Percentiles rank a stretch among this genome's conserved stretches.
Conservation (phyloP, 352 stramenopile genomes). For the Nothophytophthora sp. region DNA sequence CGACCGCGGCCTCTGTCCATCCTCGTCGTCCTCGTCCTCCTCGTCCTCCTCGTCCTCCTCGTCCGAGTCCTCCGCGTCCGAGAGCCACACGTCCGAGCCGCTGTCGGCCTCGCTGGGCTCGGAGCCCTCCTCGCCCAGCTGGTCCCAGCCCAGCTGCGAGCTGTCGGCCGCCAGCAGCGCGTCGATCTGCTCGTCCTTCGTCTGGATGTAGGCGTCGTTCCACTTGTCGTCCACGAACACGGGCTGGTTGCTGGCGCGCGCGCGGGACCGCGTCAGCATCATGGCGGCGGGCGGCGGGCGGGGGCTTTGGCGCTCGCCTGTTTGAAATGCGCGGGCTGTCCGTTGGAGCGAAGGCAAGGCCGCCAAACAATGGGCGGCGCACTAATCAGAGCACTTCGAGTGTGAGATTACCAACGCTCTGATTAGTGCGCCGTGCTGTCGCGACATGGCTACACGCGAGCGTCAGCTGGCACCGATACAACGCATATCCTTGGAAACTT, state of each 20-base stretch:
- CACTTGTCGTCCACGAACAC: constrained; percentile 85
- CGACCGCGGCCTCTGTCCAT: neutral
- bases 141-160: constrained; percentile 51
- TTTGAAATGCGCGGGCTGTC: constrained; percentile 16
- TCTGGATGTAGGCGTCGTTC: constrained; percentile 83
- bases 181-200: constrained; percentile 86
- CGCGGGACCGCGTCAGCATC: constrained; percentile 76
- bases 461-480: too few relatives aligned
- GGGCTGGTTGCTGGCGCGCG: constrained; percentile 60
- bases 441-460: too few relatives aligned
- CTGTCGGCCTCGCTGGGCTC: constrained; percentile 23
- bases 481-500: too few relatives aligned
- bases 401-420: too few relatives aligned
- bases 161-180: constrained; percentile 53
- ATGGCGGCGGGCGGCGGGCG: neutral
- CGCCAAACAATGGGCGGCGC: too few relatives aligned
- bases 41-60: constrained; percentile 12
- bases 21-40: constrained; percentile 10
- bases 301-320: constrained; percentile 2
- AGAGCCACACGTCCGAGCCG: constrained; percentile 34
- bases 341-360: too few relatives aligned
- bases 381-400: too few relatives aligned
- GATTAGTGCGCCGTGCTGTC: too few relatives aligned
- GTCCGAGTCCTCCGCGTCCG: constrained; percentile 34
- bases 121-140: constrained; percentile 40